phyloP scores from a whole-genome alignment of 768 basidiomycete species.

The Mycena floridula region DNA sequence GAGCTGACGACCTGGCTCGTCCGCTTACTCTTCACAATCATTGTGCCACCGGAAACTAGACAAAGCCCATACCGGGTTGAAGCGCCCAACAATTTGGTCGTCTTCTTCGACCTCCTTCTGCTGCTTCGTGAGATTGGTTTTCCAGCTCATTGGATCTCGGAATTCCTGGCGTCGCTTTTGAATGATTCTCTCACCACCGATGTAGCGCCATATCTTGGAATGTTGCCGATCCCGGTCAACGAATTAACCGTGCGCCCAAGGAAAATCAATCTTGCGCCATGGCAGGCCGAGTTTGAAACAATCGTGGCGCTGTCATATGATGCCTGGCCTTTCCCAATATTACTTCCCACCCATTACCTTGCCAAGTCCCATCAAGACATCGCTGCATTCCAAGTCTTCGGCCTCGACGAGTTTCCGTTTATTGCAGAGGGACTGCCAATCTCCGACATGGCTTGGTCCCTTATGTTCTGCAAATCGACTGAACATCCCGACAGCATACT shows the following conservation, averaged over 20 bases:
- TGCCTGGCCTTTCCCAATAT: slow-evolving; percentile 17
- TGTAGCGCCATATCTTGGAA: slow-evolving; percentile 17
- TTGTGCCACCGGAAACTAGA: slow-evolving; percentile 19
- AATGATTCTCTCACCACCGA: slow-evolving; percentile 19
- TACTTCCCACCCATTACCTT: slow-evolving; percentile 13
- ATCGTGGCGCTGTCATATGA: slow-evolving; percentile 15
- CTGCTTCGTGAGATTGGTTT: slow-evolving; percentile 27
- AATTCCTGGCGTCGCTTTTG: slow-evolving; percentile 22
- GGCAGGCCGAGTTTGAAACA: slow-evolving; percentile 20
- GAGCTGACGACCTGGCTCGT: slow-evolving; percentile 27
- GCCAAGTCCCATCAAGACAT: slow-evolving; percentile 14
- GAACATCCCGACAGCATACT: neutral
- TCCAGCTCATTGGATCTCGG: slow-evolving; percentile 30
- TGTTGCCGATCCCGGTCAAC: slow-evolving; percentile 18
- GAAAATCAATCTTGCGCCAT: slow-evolving; percentile 18
- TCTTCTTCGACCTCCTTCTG: slow-evolving; percentile 24
- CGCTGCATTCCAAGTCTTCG: slow-evolving; percentile 13
- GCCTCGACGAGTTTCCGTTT: neutral
- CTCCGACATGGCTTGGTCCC: neutral
- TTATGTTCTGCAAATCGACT: neutral
- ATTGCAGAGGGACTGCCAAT: neutral
- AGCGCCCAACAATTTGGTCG: slow-evolving; percentile 27
- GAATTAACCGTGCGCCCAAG: slow-evolving; percentile 18
- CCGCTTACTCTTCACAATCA: slow-evolving; percentile 23
- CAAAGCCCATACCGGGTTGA: slow-evolving; percentile 17